phyloP scores from a whole-genome alignment of 1,284 basidiomycete genomes.

The Pisolithus thermaeus region DNA sequence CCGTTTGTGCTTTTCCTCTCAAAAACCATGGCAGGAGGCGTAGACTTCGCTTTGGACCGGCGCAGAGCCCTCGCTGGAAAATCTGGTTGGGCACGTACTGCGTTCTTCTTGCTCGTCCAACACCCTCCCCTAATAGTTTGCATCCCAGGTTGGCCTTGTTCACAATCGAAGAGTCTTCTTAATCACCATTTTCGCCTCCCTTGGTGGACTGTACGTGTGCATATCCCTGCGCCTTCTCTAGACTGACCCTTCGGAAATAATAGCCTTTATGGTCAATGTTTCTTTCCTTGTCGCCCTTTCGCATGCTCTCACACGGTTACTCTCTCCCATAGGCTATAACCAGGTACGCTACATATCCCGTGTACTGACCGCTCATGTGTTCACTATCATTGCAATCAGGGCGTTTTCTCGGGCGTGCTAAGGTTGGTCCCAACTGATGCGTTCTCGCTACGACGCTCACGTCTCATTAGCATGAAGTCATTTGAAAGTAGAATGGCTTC shows the following conservation, averaged over 20 bases:
- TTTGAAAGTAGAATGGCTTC: constrained; percentile 52
- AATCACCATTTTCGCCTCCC: constrained; percentile 66
- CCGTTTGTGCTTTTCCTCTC: background rate
- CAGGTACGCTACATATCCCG: constrained; percentile 36
- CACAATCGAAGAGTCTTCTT: constrained; percentile 56
- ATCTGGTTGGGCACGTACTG: constrained; percentile 57
- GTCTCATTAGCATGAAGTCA: constrained; percentile 37
- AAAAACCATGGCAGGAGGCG: constrained; percentile 39
- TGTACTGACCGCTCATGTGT: background rate
- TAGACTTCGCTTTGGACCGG: constrained; percentile 36
- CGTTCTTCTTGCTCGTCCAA: background rate
- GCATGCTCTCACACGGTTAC: background rate
- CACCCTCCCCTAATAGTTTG: constrained; percentile 1
- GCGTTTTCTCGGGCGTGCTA: constrained; percentile 70
- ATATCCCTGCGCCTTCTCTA: background rate
- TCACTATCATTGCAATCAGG: constrained; percentile 30
- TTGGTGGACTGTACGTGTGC: constrained; percentile 59
- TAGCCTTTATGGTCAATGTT: constrained; percentile 49
- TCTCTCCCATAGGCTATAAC: constrained; percentile 46
- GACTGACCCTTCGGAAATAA: constrained; percentile 3
- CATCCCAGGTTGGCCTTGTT: constrained; percentile 49
- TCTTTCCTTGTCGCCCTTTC: background rate
- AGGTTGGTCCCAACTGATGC: constrained; percentile 14
- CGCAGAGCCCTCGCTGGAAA: constrained; percentile 53
- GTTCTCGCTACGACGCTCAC: background rate